These are phyloP conservation scores for Cephalotrichum gorgonifer DNA, from an alignment of 2,329 filamentous ascomycete genomes.

Conservation along the genomic window DNA sequence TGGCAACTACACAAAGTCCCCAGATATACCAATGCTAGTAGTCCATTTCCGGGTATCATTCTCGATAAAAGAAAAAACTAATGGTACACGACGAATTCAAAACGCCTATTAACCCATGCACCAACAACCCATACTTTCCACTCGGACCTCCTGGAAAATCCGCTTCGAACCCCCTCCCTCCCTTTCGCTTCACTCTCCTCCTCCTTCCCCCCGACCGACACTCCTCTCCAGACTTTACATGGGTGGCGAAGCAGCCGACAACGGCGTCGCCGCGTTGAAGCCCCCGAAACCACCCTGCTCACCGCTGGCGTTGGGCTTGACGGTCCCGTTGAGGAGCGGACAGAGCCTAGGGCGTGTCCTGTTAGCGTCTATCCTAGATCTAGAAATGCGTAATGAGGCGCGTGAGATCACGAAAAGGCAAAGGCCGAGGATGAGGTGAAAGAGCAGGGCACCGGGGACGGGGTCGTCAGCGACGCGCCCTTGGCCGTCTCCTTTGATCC, in stretches of 20 bases:
- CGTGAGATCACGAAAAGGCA: constrained; percentile 15
- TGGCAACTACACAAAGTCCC: too few species aligned
- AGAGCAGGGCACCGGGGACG: background rate
- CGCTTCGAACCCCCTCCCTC: background rate
- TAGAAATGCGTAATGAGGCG: constrained; percentile 11
- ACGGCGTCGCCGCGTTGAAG: constrained; percentile 8
- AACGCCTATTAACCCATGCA: background rate
- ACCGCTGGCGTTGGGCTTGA: constrained; percentile 47
- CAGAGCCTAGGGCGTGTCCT: constrained; percentile 47
- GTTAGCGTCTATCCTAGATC: constrained; percentile 3
- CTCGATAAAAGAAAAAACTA: background rate
- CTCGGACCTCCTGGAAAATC: background rate
- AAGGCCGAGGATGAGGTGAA: background rate
- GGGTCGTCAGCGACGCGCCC: background rate
- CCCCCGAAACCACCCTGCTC: constrained; percentile 48
- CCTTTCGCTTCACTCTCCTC: background rate
- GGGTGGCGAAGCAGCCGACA: constrained; percentile 2
- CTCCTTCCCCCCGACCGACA: background rate
- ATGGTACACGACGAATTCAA: background rate
- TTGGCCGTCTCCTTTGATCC: background rate
- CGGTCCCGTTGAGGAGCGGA: constrained; percentile 75
- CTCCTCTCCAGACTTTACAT: background rate
- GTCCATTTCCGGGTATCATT: background rate
- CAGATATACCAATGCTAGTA: background rate
- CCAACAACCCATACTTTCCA: background rate